Percentiles rank a stretch among this genome's conserved stretches.
These are phyloP conservation scores for Paramarasmius palmivorus DNA, from an alignment of 1,284 basidiomycete genomes.

Conservation along the genomic window DNA sequence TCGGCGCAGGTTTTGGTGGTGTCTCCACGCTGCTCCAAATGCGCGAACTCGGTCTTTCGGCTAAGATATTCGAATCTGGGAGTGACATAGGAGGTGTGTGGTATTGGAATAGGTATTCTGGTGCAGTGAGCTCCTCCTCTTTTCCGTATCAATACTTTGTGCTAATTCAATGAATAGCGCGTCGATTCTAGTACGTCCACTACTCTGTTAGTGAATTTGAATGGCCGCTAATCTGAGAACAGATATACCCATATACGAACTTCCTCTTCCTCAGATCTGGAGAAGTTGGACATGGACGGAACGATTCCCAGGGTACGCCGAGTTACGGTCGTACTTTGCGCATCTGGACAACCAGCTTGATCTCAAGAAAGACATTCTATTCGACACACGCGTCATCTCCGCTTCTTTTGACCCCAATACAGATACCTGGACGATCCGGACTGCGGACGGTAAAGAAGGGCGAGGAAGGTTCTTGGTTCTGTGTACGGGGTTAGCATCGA, in stretches of 20 bases:
- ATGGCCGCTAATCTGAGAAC: background rate
- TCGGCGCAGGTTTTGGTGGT: conserved; percentile 26
- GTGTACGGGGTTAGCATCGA: conserved; percentile 23
- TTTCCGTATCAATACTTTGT: no score
- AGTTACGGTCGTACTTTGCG: conserved; percentile 23
- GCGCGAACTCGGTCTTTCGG: conserved; percentile 23
- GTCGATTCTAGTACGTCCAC: background rate
- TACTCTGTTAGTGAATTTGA: background rate
- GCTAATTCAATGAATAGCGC: background rate
- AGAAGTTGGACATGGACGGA: conserved; percentile 11
- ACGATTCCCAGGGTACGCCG: conserved; percentile 20
- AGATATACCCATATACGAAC: conserved; percentile 11
- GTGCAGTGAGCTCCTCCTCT: conserved; percentile 8
- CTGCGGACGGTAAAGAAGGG: conserved; percentile 17
- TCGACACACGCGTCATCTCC: conserved; percentile 24
- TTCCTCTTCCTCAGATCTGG: conserved; percentile 7
- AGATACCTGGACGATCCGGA: conserved; percentile 23
- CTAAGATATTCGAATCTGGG: conserved; percentile 25
- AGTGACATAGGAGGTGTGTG: conserved; percentile 24
- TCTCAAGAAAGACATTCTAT: conserved; percentile 23
- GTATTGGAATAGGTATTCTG: conserved; percentile 29
- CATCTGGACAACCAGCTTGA: conserved; percentile 24
- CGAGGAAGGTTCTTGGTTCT: conserved; percentile 21
- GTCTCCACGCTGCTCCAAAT: conserved; percentile 22
- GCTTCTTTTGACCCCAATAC: conserved; percentile 21